Base-by-base conservation (phyloP, 148 eudicot genomes). In the Limonium bicolor region DNA sequence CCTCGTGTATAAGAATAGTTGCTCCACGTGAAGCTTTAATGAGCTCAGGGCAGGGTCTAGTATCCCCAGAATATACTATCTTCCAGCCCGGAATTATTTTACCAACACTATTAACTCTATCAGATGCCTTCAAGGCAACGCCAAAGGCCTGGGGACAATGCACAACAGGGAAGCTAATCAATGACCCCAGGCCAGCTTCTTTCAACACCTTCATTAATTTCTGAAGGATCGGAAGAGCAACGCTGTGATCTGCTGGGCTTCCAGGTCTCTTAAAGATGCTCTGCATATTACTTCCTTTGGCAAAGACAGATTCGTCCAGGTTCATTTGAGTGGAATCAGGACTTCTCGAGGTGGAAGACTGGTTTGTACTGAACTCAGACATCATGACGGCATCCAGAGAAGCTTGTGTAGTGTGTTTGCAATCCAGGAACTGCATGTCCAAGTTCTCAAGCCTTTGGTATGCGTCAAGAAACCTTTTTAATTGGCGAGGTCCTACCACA, bases 1-100 rank as follows among this genome's bases (percentile, higher is more conserved):
- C 96, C 94, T 88, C 96, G 21, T 88, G 96, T 61, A 88, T 88
- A 30, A 88, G 90, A 54, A 77, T 74, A 4, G 96, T 88, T 15
- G 96, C 96, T 25, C 78, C 94, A 41, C 44, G 69, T 22, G 96
- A 71, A 51, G 88, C 96, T 68, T 69, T 67, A 15, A 80, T 60
- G 31, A 77, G 56, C 53, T 65, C 74, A 4, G 73, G 71, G 56
- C 96, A 88, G 4, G 96, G 96, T 51, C 96, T 55, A 11, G 94
- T 88, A 54, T 88, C 96, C 22, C 96, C 96, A 42, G 96, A 88
- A 67, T 88, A 88, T 18, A 83, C 96, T 48, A 83, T 51, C 59
- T 88, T 88, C 96, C 96, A 88, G 37, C 96, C 94, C 0, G 90
- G 80, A 49, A 83, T 67, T 12, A 39, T 36, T 61, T 72, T 63